Evolutionary conservation across 2,329 filamentous ascomycete genomes (phyloP).

Genomic region (Penicillium oxalicum): DNA sequence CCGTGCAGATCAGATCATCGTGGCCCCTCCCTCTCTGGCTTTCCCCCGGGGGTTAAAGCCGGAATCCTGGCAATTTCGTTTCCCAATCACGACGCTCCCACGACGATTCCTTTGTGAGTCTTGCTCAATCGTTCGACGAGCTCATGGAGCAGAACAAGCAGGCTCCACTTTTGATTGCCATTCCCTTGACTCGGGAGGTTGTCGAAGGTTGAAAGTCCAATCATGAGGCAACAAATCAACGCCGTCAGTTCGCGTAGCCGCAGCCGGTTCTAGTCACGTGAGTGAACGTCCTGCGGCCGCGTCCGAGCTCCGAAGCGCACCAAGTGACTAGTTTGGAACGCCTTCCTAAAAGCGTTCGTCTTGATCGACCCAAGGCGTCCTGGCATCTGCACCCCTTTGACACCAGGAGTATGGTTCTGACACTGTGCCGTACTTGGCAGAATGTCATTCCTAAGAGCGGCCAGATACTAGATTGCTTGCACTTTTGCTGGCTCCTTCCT

Average conservation of each 20-base stretch:
- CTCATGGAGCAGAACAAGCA: neutral
- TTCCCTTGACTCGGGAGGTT: neutral
- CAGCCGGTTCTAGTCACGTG: slow-evolving; percentile 16
- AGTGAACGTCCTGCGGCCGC: neutral
- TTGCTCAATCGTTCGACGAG: neutral
- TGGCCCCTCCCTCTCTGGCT: neutral
- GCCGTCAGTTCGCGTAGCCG: slow-evolving; percentile 23
- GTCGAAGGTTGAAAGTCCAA: neutral
- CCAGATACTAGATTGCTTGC: too few relatives aligned
- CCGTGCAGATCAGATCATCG: slow-evolving; percentile 24
- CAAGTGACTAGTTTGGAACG: neutral
- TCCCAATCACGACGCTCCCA: neutral
- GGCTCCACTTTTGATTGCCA: slow-evolving; percentile 3
- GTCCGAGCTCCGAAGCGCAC: neutral
- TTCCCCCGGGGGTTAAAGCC: slow-evolving; percentile 4
- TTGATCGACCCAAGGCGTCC: neutral
- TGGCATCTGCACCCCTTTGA: too few relatives aligned
- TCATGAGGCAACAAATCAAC: neutral
- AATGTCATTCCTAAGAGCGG: too few relatives aligned
- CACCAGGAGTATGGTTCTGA: too few relatives aligned
- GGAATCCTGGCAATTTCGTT: neutral
- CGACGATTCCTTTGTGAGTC: slow-evolving; percentile 5
- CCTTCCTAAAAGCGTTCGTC: slow-evolving; percentile 4
- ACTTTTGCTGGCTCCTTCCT: too few relatives aligned
- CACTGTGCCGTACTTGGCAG: too few relatives aligned